Evolutionary conservation across 1,284 basidiomycete genomes (phyloP), one percentile per base, ranked within the genome.

Genomic region (Grifola frondosa): DNA sequence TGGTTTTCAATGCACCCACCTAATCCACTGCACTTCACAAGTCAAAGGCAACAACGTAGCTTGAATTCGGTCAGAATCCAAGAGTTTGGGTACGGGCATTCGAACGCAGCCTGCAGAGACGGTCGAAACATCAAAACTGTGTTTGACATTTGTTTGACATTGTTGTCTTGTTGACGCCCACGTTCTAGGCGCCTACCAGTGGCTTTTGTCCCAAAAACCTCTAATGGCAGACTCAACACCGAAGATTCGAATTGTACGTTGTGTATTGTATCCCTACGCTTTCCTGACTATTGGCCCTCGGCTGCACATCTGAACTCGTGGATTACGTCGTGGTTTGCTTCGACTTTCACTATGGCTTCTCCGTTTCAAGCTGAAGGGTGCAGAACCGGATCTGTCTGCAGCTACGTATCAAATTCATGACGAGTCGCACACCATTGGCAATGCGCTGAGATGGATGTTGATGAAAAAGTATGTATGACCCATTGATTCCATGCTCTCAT

Each of bases 381-480:
- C 88, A 33, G 75, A 85, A 41, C 70, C 84, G 7, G 92, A 96
- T 65, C 75, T 95, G 54, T 90, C 91, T 23, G 84, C 91, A 2
- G 93, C 90, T 15, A 97, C 96, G 1, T 99, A 88, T 69, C 90
- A 90, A 62, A 87, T 98, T 35, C 76, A 87, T 62, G 86, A 97
- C 62, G 96, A 98, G 72, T 88, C 92, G 7, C 95, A 98, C 68
- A 98, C 95, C 0, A 80, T 98, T 21, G 96, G 96, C 13, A 99
- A 99, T 59, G 80, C 92, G 0, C 73, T 99, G 36, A 73, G 96
- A 42, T 99, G 92, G 91, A 98, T 98, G 87, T 68, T 98, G 49
- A 98, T 98, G 96, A 97, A 98, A 71, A 96, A 99, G 96, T 98
- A 62, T 61, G 82, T 62, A 33, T 5, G 16, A 34, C 15, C n/a